Percentiles rank a stretch among this genome's conserved stretches.
Evolutionary conservation across 1,284 basidiomycete species (phyloP).

Genomic region (Tylopilus sp.): DNA sequence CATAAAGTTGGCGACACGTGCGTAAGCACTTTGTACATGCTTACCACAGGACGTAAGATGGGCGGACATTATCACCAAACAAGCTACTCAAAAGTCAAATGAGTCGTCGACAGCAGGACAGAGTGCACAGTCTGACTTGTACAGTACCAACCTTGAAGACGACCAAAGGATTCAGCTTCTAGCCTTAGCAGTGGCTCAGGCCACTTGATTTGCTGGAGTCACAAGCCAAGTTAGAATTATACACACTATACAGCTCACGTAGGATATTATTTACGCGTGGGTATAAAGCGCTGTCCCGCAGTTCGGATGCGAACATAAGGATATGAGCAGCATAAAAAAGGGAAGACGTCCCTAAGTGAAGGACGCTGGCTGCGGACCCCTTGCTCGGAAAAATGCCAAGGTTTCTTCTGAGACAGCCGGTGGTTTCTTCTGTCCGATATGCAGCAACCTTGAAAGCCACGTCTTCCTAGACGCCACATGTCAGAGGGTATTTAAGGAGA

Average conservation of each 20-base stretch:
- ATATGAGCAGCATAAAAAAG: constrained; percentile 11
- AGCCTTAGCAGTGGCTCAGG: no score
- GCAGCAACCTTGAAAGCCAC: constrained; percentile 30
- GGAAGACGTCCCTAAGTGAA: background rate
- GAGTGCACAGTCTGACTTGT: no score
- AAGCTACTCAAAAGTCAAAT: no score
- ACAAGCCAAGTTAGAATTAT: background rate
- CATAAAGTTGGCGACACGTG: no score
- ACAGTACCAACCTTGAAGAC: no score
- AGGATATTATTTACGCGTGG: constrained; percentile 15
- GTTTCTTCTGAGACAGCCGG: constrained; percentile 20
- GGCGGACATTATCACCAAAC: no score
- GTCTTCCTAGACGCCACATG: constrained; percentile 12
- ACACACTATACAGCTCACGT: background rate
- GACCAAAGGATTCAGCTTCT: no score
- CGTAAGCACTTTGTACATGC: no score
- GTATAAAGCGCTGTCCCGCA: constrained; percentile 1
- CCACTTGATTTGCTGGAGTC: no score
- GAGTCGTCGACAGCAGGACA: no score
- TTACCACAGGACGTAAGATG: no score
- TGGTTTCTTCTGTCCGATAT: constrained; percentile 24
- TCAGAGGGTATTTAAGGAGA: constrained; percentile 8
- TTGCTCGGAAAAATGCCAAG: constrained; percentile 25
- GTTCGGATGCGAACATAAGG: background rate
- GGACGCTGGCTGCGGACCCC: constrained; percentile 20